A percentile compares a stretch with the other conserved stretches of the same genome.
phyloP scores from a whole-genome alignment of 2,329 filamentous ascomycete genomes.

The Bipolaris oryzae region DNA sequence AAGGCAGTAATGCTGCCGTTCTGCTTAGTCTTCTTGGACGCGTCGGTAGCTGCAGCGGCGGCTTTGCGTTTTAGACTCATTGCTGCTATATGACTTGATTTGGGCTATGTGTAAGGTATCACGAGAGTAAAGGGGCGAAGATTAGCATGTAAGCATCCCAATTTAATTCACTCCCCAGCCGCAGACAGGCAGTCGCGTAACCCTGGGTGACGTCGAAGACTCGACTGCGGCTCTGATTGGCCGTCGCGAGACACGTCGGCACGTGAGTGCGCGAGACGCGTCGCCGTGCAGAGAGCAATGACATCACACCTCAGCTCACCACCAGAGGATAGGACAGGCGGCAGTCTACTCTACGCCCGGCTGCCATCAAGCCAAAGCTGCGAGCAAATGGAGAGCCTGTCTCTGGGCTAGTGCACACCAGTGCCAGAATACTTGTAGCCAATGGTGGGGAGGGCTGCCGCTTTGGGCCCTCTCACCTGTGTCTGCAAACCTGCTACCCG shows the following conservation, averaged over 20 bases:
- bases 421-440: constrained; percentile 10
- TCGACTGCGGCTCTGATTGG: constrained; percentile 21
- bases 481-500: constrained; percentile 2
- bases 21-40: constrained; percentile 58
- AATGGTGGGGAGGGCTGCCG: background rate
- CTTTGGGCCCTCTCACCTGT: background rate
- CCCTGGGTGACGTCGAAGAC: constrained; percentile 20
- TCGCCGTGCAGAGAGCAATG: constrained; percentile 11
- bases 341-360: constrained; percentile 6
- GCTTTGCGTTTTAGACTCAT: constrained; percentile 62
- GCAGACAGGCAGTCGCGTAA: constrained; percentile 17
- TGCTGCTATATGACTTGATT: constrained; percentile 22
- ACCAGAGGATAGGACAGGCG: background rate
- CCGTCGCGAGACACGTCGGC: background rate
- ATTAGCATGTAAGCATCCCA: background rate
- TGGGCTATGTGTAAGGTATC: background rate
- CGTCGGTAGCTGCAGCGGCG: constrained; percentile 51
- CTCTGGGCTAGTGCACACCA: background rate
- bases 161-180: constrained; percentile 18
- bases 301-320: constrained; percentile 22
- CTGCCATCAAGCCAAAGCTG: constrained; percentile 26
- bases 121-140: background rate
- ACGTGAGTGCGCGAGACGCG: constrained; percentile 25
- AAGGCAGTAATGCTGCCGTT: constrained; percentile 87
- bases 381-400: constrained; percentile 1